These are phyloP conservation scores for Cercospora zeina DNA, from an alignment of 2,329 filamentous ascomycete species.

Conservation along the genomic window DNA sequence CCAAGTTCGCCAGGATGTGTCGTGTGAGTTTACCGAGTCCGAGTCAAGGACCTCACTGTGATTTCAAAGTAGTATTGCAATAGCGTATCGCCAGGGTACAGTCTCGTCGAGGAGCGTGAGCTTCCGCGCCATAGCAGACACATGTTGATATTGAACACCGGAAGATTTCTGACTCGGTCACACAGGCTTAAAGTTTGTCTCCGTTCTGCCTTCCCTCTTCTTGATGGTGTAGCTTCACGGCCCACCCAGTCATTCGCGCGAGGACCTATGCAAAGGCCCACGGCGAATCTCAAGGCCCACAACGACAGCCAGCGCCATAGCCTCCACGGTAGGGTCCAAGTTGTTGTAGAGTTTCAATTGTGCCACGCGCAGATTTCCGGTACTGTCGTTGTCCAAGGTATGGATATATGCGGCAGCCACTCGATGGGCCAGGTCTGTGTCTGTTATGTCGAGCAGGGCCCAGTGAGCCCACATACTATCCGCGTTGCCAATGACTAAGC, in stretches of 20 bases:
- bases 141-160: too few species aligned
- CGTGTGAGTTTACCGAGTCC: not conserved
- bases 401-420: constrained; percentile 3
- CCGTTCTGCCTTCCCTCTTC: too few species aligned
- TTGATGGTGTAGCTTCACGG: not conserved
- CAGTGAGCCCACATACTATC: constrained; percentile 5
- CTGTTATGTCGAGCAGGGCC: not conserved
- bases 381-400: not conserved
- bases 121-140: too few species aligned
- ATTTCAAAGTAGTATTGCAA: too few species aligned
- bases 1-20: not conserved
- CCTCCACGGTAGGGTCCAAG: not conserved
- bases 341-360: constrained; percentile 9
- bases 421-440: not conserved
- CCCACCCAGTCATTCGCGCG: not conserved
- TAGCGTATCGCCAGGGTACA: too few species aligned
- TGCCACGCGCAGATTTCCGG: constrained; percentile 2
- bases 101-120: too few species aligned
- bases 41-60: not conserved
- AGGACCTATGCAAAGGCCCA: not conserved
- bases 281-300: constrained; percentile 2
- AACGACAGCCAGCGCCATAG: constrained; percentile 10
- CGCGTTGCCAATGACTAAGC: constrained; percentile 7
- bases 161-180: too few species aligned
- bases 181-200: too few species aligned